phyloP scores from a whole-genome alignment of 805 yeast genomes.

The Lipomyces oligophaga region DNA sequence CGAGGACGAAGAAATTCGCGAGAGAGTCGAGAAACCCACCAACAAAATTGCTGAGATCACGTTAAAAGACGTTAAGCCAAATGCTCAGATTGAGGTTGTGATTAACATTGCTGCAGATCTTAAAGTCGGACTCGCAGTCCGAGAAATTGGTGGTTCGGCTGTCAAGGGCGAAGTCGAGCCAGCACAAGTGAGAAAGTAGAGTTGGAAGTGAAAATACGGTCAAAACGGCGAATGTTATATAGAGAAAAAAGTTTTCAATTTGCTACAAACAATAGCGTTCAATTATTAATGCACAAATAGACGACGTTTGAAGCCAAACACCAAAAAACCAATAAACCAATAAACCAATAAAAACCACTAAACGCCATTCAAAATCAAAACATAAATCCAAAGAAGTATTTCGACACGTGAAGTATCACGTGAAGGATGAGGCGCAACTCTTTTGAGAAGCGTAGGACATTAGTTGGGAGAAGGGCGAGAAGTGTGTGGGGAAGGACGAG shows the following conservation, averaged over 20 bases:
- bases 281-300: too few relatives aligned
- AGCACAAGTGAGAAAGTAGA: conserved; percentile 5
- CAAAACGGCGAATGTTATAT: background rate
- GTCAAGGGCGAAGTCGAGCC: conserved; percentile 20
- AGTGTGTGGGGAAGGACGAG: too few relatives aligned
- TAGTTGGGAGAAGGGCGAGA: too few relatives aligned
- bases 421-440: too few relatives aligned
- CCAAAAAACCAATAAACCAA: background rate
- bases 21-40: conserved; percentile 69
- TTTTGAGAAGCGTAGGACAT: too few relatives aligned
- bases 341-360: background rate
- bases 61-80: conserved; percentile 62
- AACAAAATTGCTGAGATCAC: conserved; percentile 73
- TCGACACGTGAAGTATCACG: too few relatives aligned
- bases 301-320: too few relatives aligned
- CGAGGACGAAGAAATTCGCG: conserved; percentile 76
- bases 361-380: too few relatives aligned
- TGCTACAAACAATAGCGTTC: too few relatives aligned
- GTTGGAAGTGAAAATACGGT: background rate
- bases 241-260: background rate
- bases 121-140: conserved; percentile 57
- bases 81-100: conserved; percentile 59
- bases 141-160: conserved; percentile 33
- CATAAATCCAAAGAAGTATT: too few relatives aligned
- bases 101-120: conserved; percentile 65